Evolutionary conservation across 2,329 filamentous ascomycete species (phyloP), one percentile per base, ranked within the genome.

Genomic region (Aspergillus costaricaensis): DNA sequence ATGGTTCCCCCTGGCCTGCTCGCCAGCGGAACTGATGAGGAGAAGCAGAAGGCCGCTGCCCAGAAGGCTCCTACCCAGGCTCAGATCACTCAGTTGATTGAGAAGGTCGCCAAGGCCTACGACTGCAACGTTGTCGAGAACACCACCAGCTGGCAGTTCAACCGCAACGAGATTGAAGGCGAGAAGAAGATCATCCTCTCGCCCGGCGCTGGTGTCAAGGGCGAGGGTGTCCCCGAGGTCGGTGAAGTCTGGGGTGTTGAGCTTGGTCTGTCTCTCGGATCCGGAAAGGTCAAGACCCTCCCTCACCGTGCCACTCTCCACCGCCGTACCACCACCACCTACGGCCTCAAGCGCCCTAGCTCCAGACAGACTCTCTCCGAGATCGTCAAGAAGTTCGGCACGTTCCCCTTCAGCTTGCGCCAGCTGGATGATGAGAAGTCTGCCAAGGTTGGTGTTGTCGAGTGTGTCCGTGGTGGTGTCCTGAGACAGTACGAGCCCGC

Each of bases 191-290:
- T 99, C 74, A 95, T 99, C 68, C 83, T 99, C 60, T 86, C 92
- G 39, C 78, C 79, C 23, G 91, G 92, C 36, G 86, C 97, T 72
- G 91, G 91, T 67, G 88, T 90, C 74, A 96, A 92, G 82, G 94
- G 94, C 59, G 95, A 99, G 63, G 95, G 95, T 73, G 79, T 87
- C 60, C 91, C 95, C 60, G 94, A 96, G 73, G 81, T 96, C 59
- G 90, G 91, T 68, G 95, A 99, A 77, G 93, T 96, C 63, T 99
- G 95, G 95, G 95, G 95, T 79, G 91, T 99, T 58, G 95, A 99
- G 84, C 88, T 97, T 76, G 94, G 94, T 69, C 87, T 99, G 74
- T 95, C 91, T 79, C 82, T 95, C 71, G 93, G 93, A 66, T 88
- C 87, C 64, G 95, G 95, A 76, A 99, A 99, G 85, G 90, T 96